Evolutionary conservation across 176 grass and related monocot genomes (phyloP).

Genomic region (Oryza meyeriana): DNA sequence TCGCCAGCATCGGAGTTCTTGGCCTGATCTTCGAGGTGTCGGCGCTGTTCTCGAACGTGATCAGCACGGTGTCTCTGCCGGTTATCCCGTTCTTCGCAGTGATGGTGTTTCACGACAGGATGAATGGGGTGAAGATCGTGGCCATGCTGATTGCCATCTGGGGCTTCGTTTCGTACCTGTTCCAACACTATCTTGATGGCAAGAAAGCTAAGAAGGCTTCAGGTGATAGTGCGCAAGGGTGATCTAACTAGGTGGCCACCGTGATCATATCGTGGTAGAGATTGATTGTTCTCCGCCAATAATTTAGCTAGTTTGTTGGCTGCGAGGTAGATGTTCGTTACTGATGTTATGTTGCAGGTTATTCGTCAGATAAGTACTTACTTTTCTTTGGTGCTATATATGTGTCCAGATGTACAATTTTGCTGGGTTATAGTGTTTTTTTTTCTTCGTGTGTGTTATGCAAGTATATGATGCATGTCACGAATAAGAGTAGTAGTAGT

Average conservation of each 20-base stretch:
- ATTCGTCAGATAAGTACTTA: background rate
- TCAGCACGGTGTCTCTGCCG: slow-evolving; percentile 61
- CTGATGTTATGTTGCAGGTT: slow-evolving; percentile 5
- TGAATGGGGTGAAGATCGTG: slow-evolving; percentile 67
- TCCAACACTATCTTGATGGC: slow-evolving; percentile 64
- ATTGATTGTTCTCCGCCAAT: background rate
- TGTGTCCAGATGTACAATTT: background rate
- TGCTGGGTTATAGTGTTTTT: background rate
- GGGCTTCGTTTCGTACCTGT: slow-evolving; percentile 84
- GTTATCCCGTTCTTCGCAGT: slow-evolving; percentile 63
- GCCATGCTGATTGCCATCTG: slow-evolving; percentile 71
- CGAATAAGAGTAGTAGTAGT: background rate
- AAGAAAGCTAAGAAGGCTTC: slow-evolving; percentile 43
- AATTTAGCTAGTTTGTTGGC: slow-evolving; percentile 12
- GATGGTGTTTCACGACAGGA: slow-evolving; percentile 62
- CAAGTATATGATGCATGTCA: background rate
- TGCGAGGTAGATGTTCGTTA: slow-evolving; percentile 16
- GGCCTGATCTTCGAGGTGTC: slow-evolving; percentile 78
- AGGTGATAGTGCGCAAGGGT: slow-evolving; percentile 2
- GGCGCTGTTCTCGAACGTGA: slow-evolving; percentile 75
- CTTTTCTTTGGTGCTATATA: background rate
- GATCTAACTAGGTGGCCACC: background rate
- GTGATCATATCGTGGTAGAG: background rate
- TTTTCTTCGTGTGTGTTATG: background rate
- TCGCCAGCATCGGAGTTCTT: slow-evolving; percentile 59